These are phyloP conservation scores for Backusella macrospora DNA, from an alignment of 192 early-diverging fungal species.

Conservation along the genomic window DNA sequence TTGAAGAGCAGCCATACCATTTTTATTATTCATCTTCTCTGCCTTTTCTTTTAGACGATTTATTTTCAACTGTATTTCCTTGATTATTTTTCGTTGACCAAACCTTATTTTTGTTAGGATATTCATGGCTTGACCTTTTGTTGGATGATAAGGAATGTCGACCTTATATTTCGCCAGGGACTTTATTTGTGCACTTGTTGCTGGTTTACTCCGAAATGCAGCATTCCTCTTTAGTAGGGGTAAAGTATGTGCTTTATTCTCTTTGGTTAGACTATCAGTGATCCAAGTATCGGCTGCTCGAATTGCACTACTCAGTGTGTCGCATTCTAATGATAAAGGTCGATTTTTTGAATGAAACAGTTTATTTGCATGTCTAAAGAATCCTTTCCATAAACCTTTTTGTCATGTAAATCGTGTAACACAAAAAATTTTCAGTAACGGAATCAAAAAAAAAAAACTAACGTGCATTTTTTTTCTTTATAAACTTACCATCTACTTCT, in stretches of 20 bases:
- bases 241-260: not conserved
- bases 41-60: not conserved
- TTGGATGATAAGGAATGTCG: conserved; percentile 31
- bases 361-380: not conserved
- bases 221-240: conserved; percentile 48
- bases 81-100: conserved; percentile 49
- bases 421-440: not conserved
- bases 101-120: conserved; percentile 60
- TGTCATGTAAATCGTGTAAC: not conserved
- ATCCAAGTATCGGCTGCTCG: conserved; percentile 70
- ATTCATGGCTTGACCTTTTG: conserved; percentile 73
- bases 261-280: conserved; percentile 24
- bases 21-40: not conserved
- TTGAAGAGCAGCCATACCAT: not conserved
- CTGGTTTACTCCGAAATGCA: conserved; percentile 56
- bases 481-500: conserved; percentile 28
- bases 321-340: conserved; percentile 43
- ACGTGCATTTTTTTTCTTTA: not conserved
- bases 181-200: conserved; percentile 52
- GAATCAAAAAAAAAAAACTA: conserved; percentile 1
- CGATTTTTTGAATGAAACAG: not conserved
- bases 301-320: conserved; percentile 56
- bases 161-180: conserved; percentile 46
- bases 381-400: conserved; percentile 11
- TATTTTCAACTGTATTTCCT: not conserved